A percentile compares a stretch with the other conserved stretches of the same genome.
Conservation (phyloP, 345 rosid species). For the Brassica cretica region DNA sequence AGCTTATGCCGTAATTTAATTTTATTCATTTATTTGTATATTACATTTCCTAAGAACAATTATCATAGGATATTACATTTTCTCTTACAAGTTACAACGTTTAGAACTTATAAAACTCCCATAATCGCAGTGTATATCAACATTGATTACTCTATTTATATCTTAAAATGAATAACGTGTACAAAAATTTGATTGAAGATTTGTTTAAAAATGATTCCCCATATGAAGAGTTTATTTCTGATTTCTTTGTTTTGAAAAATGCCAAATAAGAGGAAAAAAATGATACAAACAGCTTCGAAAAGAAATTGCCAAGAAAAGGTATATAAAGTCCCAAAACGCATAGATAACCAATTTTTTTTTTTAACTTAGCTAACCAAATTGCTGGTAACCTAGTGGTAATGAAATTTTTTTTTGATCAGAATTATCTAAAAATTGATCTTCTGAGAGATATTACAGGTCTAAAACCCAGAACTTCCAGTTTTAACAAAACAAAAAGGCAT, state of each 20-base stretch:
- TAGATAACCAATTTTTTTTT: no score
- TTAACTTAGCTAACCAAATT: no score
- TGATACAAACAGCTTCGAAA: no score
- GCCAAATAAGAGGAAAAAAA: background rate
- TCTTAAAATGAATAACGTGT: background rate
- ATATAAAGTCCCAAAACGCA: background rate
- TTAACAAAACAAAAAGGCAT: no score
- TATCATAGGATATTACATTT: background rate
- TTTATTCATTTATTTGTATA: background rate
- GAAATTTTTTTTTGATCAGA: no score
- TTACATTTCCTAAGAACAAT: background rate
- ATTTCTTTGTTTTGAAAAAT: background rate
- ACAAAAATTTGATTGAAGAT: background rate
- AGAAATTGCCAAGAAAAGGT: background rate
- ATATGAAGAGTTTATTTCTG: background rate
- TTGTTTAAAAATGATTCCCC: background rate
- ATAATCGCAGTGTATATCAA: background rate
- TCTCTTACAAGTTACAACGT: background rate
- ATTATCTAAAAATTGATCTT: no score
- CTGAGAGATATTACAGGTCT: no score
- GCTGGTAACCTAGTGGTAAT: no score
- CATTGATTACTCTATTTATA: background rate
- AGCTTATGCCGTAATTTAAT: background rate
- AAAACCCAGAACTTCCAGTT: no score
- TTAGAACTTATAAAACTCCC: background rate